Percentiles rank a stretch among this genome's conserved stretches.
Evolutionary conservation across 306 rosid genomes (phyloP).

Genomic region (Begonia loranthoides): DNA sequence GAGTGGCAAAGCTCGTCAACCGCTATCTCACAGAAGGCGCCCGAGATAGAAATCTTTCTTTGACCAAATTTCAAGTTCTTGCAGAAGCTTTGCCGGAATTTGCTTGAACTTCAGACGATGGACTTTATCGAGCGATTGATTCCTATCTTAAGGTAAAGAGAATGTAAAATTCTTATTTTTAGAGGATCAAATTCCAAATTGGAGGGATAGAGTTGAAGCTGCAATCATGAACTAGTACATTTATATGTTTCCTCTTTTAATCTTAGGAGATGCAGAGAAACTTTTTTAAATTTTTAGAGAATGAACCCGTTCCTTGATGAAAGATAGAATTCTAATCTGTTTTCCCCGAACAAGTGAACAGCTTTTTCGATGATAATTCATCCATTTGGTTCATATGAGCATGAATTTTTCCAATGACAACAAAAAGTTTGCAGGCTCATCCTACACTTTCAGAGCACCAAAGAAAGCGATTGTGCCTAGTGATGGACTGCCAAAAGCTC

Average conservation of each 20-base stretch:
- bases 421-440: constrained; percentile 42
- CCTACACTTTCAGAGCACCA: constrained; percentile 92
- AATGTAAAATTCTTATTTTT: not conserved
- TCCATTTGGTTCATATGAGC: no score
- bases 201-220: no score
- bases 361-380: no score
- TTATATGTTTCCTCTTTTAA: no score
- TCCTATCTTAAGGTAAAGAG: constrained; percentile 24
- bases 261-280: no score
- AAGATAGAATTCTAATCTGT: no score
- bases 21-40: constrained; percentile 52
- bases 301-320: no score
- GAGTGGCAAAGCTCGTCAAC: constrained; percentile 55
- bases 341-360: no score
- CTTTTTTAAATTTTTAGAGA: no score
- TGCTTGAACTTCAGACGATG: constrained; percentile 21
- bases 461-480: constrained; percentile 88
- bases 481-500: constrained; percentile 96
- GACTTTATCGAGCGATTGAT: constrained; percentile 25
- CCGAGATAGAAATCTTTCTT: constrained; percentile 42
- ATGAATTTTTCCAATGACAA: no score
- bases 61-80: constrained; percentile 36
- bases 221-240: no score
- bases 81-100: constrained; percentile 25
- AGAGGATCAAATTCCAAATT: constrained; percentile 2